Conservation (phyloP, 2,329 filamentous ascomycete genomes). For the Pyricularia pennisetigena region DNA sequence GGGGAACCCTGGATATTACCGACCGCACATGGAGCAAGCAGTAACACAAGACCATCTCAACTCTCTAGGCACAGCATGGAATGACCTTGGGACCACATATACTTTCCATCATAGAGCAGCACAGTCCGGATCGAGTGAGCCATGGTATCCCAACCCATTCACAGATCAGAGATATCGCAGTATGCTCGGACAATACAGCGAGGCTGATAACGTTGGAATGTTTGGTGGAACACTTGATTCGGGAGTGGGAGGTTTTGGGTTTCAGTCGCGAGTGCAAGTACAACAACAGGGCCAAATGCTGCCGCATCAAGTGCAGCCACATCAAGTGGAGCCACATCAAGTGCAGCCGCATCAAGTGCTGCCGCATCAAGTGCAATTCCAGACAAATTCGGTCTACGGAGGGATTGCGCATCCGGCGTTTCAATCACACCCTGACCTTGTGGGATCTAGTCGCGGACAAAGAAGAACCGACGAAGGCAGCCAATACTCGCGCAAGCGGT, state of each 20-base stretch:
- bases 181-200: too few species aligned
- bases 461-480: neutral
- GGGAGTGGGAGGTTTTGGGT: neutral
- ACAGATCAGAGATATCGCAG: neutral
- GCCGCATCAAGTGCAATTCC: neutral
- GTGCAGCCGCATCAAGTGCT: accelerated
- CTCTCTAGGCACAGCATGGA: neutral
- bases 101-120: neutral
- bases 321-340: too few species aligned
- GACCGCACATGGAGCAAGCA: neutral
- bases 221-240: too few species aligned
- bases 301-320: neutral
- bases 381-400: neutral
- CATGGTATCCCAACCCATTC: neutral
- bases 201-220: too few species aligned
- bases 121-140: neutral
- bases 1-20: neutral
- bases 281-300: neutral
- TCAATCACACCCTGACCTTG: neutral
- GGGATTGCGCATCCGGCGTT: neutral
- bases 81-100: neutral
- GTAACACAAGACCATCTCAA: neutral
- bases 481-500: neutral
- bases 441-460: neutral
- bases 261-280: neutral